Base-by-base conservation (phyloP, 2,329 filamentous ascomycete species). In the Xylariaceae sp. region DNA sequence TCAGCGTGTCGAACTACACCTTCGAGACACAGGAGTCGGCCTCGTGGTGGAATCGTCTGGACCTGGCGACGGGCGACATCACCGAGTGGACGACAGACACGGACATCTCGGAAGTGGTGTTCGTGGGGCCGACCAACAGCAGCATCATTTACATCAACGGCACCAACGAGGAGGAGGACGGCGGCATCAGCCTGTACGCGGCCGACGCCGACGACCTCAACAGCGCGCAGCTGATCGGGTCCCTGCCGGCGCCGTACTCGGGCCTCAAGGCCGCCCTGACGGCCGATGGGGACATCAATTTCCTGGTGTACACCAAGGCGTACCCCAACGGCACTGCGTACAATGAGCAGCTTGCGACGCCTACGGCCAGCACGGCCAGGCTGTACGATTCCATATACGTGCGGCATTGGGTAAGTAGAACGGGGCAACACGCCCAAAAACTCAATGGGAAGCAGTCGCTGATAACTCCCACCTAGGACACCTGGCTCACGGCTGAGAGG, bases 311-410 rank as follows among this genome's bases (percentile, higher is more conserved):
- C 31, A 71, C 70, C 7, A 61, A 71, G 44, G 70, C 75, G 0
- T 70, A 67, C 34, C 61, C 69, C 3, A 70, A 78, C 42, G 78
- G 76, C 3, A 68, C 67, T 1, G 63, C 77, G 0, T 74, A 71
- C 50, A 78, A 77, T 39, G 63, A 65, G 25, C 59, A 68, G 29
- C 53, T 65, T 10, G 70, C 62, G 2, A 54, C 60, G 26, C 62
- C 64, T 22, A 58, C 64, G 6, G 52, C 59, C 11, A 70, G 70
- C 39, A 62, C 66, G 14, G 75, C 70, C 3, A 65, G 68, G 27
- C 64, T 77, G 31, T 78, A 78, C 46, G 67, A 67, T 28, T 65
- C 65, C 7, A 64, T 72, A 34, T 78, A 73, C 36, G 68, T 75
- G 12, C 66, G 75, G 2, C 74, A 79, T 46, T 79, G 75, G 75